These are phyloP conservation scores for Elsinoe arachidis DNA, from an alignment of 2,329 filamentous ascomycete genomes.

Conservation along the genomic window DNA sequence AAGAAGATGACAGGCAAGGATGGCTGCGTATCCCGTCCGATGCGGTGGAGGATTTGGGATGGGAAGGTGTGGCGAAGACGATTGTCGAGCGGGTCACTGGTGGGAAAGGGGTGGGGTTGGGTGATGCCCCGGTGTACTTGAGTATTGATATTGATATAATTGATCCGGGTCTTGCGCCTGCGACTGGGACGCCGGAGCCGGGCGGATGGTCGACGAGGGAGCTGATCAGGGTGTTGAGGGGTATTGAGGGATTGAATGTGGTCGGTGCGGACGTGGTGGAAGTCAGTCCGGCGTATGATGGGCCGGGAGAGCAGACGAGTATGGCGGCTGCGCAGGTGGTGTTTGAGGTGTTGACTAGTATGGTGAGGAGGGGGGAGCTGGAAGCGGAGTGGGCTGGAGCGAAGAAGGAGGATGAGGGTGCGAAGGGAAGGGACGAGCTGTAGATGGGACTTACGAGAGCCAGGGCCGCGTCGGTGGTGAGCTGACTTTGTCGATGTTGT, in stretches of 20 bases:
- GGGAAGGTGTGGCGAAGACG: slow-evolving; percentile 56
- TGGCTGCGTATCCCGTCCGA: slow-evolving; percentile 75
- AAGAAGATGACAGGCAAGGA: slow-evolving; percentile 62
- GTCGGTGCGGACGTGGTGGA: slow-evolving; percentile 89
- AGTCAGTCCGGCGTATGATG: slow-evolving; percentile 78
- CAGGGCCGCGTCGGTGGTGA: not conserved
- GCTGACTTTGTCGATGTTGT: not conserved
- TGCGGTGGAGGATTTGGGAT: slow-evolving; percentile 77
- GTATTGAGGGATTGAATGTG: slow-evolving; percentile 72
- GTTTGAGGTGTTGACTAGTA: slow-evolving; percentile 74
- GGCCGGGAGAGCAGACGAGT: slow-evolving; percentile 68
- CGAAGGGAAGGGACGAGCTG: not conserved
- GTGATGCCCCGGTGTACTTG: slow-evolving; percentile 67
- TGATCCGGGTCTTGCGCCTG: slow-evolving; percentile 58
- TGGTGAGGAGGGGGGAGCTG: slow-evolving; percentile 43
- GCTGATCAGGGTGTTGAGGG: slow-evolving; percentile 72
- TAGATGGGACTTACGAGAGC: not conserved
- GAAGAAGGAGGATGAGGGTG: not conserved
- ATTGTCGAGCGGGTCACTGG: slow-evolving; percentile 58
- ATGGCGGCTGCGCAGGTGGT: slow-evolving; percentile 75
- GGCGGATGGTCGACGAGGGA: slow-evolving; percentile 88
- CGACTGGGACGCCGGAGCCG: slow-evolving; percentile 80
- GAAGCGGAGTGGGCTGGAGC: slow-evolving; percentile 11
- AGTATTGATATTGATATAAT: slow-evolving; percentile 75
- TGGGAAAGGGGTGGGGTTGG: not conserved